Percentiles rank a stretch among this genome's conserved stretches.
phyloP scores from a whole-genome alignment of 495 filamentous ascomycete species.

The Aspergillus sclerotiicarbonarius region DNA sequence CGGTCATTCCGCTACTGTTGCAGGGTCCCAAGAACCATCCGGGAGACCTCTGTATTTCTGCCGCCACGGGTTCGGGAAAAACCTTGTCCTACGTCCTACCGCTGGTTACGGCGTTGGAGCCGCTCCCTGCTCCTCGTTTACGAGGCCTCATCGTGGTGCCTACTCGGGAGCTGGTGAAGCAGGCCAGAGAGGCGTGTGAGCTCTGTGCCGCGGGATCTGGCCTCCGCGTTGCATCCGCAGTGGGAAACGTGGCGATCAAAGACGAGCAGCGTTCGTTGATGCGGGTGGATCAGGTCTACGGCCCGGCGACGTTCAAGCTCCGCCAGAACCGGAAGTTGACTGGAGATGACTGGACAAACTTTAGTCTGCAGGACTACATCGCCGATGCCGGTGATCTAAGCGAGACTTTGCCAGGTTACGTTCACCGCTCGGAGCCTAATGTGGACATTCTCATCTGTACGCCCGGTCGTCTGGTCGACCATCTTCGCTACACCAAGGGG shows the following conservation, averaged over 20 bases:
- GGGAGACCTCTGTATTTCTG: constrained; percentile 83
- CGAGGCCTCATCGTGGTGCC: constrained; percentile 81
- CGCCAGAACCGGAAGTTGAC: constrained; percentile 38
- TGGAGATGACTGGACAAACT: constrained; percentile 48
- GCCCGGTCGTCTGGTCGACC: constrained; percentile 87
- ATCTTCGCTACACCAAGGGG: constrained; percentile 77
- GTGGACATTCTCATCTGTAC: constrained; percentile 91
- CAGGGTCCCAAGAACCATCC: constrained; percentile 52
- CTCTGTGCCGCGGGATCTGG: constrained; percentile 61
- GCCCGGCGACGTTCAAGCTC: constrained; percentile 51
- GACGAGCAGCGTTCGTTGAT: constrained; percentile 71
- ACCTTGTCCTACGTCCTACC: constrained; percentile 90
- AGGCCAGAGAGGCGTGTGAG: constrained; percentile 72
- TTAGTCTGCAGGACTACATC: constrained; percentile 44
- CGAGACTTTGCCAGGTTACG: constrained; percentile 55
- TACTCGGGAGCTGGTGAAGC: constrained; percentile 83
- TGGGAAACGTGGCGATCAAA: constrained; percentile 73
- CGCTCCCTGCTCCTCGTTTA: constrained; percentile 57
- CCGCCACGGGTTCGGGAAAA: constrained; percentile 91
- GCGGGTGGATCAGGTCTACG: constrained; percentile 57
- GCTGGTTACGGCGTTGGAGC: constrained; percentile 69
- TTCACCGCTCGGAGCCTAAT: constrained; percentile 61
- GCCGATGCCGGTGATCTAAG: constrained; percentile 39
- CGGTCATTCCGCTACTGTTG: constrained; percentile 74
- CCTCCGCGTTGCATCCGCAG: constrained; percentile 74